phyloP scores from a whole-genome alignment of 2,329 filamentous ascomycete species.

The Microsporum audouinii region DNA sequence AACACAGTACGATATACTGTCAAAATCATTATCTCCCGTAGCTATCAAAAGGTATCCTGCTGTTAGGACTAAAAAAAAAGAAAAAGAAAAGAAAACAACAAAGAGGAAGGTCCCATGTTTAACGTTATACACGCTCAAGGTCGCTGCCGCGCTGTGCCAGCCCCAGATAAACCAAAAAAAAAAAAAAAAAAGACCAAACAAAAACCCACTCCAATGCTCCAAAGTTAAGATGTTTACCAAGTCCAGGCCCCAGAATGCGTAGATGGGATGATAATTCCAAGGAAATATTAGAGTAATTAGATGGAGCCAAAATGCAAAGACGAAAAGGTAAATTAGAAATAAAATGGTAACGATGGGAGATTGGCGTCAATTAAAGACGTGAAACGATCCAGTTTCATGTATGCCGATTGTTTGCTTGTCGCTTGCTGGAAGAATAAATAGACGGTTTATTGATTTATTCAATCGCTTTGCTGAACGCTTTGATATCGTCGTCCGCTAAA shows the following conservation, averaged over 20 bases:
- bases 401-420: not conserved
- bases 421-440: not conserved
- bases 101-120: not conserved
- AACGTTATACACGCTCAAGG: not conserved
- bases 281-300: not conserved
- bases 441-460: constrained; percentile 12
- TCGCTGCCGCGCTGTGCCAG: not conserved
- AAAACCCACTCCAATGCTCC: constrained; percentile 1
- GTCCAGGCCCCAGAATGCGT: constrained; percentile 1
- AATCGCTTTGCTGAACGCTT: constrained; percentile 34
- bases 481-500: constrained; percentile 48
- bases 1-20: no score
- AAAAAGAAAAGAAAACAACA: not conserved
- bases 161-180: not conserved
- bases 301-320: constrained; percentile 1
- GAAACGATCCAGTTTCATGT: not conserved
- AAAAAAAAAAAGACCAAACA: not conserved
- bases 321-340: not conserved
- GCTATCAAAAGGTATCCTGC: no score
- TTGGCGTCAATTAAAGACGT: not conserved
- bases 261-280: not conserved
- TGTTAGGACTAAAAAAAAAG: not conserved
- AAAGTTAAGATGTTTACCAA: not conserved
- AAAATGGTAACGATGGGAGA: not conserved
- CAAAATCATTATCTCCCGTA: no score